Percentiles rank a stretch among this genome's conserved stretches.
Conservation (phyloP, 2,329 filamentous ascomycete species). For the Cladobotryum protrusum region DNA sequence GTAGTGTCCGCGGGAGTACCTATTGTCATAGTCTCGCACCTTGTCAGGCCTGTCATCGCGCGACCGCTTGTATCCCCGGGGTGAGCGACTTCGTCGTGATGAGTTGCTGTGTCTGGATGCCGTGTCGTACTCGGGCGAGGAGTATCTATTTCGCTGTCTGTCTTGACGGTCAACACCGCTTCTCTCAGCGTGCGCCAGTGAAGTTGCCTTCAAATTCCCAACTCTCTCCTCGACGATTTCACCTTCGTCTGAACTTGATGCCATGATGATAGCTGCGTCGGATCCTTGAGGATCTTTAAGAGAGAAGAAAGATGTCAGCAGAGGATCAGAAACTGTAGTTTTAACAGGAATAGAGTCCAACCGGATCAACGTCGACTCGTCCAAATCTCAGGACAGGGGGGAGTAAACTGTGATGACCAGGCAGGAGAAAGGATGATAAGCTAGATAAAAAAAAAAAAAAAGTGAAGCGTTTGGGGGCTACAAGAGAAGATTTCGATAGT, state of each 20-base stretch:
- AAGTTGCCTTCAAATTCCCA: constrained; percentile 74
- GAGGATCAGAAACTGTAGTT: constrained; percentile 22
- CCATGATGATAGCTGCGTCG: constrained; percentile 23
- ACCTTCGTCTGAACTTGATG: constrained; percentile 72
- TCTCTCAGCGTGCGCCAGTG: constrained; percentile 68
- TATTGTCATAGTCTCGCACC: constrained; percentile 41
- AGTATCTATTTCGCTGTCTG: constrained; percentile 65
- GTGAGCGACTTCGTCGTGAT: constrained; percentile 49
- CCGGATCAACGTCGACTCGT: constrained; percentile 36
- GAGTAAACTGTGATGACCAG: no score
- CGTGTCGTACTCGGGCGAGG: constrained; percentile 50
- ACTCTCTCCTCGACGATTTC: constrained; percentile 73
- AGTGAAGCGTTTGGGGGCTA: neutral
- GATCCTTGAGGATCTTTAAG: constrained; percentile 19
- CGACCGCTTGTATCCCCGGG: constrained; percentile 60
- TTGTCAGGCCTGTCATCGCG: constrained; percentile 56
- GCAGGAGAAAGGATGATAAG: neutral
- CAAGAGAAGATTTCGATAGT: neutral
- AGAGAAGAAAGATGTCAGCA: constrained; percentile 30
- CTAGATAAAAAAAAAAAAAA: neutral
- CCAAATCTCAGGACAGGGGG: constrained; percentile 25
- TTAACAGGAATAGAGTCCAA: constrained; percentile 35
- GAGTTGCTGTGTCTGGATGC: constrained; percentile 36
- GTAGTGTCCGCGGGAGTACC: constrained; percentile 57
- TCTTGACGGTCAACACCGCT: constrained; percentile 85